These are phyloP conservation scores for Salinomyces thailandicus DNA, from an alignment of 2,329 filamentous ascomycete species.

Conservation along the genomic window DNA sequence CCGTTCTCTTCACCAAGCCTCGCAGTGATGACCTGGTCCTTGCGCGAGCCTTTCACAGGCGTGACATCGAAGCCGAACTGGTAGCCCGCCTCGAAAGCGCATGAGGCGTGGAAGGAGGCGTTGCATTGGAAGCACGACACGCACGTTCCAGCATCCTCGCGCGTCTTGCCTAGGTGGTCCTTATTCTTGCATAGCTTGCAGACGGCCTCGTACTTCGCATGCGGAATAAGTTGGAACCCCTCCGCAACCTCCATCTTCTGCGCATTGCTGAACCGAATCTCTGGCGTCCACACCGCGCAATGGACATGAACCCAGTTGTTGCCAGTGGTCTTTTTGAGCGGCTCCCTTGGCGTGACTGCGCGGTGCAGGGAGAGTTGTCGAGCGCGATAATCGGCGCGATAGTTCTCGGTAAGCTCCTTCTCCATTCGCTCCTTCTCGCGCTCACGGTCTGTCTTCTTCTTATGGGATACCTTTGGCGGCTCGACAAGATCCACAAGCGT, in stretches of 20 bases:
- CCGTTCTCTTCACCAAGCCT: conserved; percentile 73
- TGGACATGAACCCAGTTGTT: conserved; percentile 98
- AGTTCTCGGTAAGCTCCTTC: conserved; percentile 69
- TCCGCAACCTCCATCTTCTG: conserved; percentile 75
- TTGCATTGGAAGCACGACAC: conserved; percentile 70
- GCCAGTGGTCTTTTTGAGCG: conserved; percentile 83
- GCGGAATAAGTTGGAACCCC: conserved; percentile 73
- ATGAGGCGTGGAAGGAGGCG: conserved; percentile 70
- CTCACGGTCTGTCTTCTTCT: conserved; percentile 90
- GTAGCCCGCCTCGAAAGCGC: conserved; percentile 75
- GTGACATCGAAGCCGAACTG: conserved; percentile 81
- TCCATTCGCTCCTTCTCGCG: conserved; percentile 79
- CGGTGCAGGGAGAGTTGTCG: conserved; percentile 76
- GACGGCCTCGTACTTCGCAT: conserved; percentile 59
- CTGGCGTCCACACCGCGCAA: conserved; percentile 83
- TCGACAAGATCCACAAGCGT: conserved; percentile 79
- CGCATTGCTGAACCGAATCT: conserved; percentile 85
- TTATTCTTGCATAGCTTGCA: conserved; percentile 76
- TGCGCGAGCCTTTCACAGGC: conserved; percentile 77
- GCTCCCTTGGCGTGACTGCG: conserved; percentile 73
- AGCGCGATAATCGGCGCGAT: conserved; percentile 70
- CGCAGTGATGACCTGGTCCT: conserved; percentile 70
- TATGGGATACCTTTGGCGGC: conserved; percentile 62
- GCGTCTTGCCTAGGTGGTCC: conserved; percentile 25
- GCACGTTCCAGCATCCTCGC: conserved; percentile 55